phyloP scores from a whole-genome alignment of 2,329 filamentous ascomycete species.

The Myotisia sp. region DNA sequence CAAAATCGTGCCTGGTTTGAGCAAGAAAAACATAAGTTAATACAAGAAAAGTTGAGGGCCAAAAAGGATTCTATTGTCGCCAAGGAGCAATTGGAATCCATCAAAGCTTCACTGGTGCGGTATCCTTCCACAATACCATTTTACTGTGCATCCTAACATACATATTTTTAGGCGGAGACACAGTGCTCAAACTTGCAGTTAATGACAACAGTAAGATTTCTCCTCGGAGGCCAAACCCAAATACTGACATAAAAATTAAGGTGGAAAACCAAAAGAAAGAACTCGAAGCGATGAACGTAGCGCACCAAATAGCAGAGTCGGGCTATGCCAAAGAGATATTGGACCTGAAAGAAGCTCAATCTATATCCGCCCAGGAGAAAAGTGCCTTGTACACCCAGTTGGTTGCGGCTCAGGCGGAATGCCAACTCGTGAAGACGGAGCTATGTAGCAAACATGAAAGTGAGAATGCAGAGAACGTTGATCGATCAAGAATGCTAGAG shows the following conservation, averaged over 20 bases:
- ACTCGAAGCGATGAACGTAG: constrained; percentile 14
- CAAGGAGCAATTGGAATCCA: constrained; percentile 14
- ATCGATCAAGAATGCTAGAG: constrained; percentile 4
- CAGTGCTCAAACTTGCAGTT: background rate
- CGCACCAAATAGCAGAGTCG: constrained; percentile 11
- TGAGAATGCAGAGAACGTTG: constrained; percentile 10
- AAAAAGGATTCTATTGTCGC: constrained; percentile 13
- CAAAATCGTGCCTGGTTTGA: constrained; percentile 19
- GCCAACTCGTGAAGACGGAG: constrained; percentile 7
- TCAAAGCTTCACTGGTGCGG: constrained; percentile 18
- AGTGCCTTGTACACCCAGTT: constrained; percentile 1
- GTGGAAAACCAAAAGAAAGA: constrained; percentile 7
- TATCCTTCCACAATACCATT: too few relatives aligned
- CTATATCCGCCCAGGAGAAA: constrained; percentile 4
- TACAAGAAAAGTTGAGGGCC: constrained; percentile 16
- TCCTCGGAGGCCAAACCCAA: background rate
- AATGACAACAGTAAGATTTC: background rate
- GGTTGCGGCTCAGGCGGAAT: background rate
- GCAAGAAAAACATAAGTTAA: constrained; percentile 17
- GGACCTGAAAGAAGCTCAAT: constrained; percentile 14
- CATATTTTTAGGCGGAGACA: background rate
- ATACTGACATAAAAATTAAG: background rate
- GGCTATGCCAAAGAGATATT: constrained; percentile 13
- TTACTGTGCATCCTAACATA: too few relatives aligned
- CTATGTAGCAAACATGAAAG: constrained; percentile 11